Evolutionary conservation across 352 stramenopile genomes (phyloP), one percentile per base, ranked within the genome.

Genomic region (Phytophthora tubulina): DNA sequence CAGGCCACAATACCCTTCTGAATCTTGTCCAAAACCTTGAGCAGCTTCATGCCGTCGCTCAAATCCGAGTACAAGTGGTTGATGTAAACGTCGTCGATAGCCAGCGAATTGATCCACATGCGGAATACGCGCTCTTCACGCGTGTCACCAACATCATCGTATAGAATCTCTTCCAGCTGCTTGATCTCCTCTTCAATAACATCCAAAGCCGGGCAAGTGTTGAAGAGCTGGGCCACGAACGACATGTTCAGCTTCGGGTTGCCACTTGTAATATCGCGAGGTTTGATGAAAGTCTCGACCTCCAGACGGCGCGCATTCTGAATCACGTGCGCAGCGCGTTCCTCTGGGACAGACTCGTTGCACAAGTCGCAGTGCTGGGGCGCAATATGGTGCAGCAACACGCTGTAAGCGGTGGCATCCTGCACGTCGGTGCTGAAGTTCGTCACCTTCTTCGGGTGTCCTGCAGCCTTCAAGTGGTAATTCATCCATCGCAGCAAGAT

Each of bases 401-500:
- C 83, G 30, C 84, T 95, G 78, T 98, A 97, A 30, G 86, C 89
- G 21, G 77, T 92, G 4, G 91, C 90, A 63, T 98, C 94, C 39
- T 88, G 82, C 7, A 98, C 61, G 45, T 95, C 89, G 0, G 67
- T 73, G 62, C 85, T 92, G 63, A 96, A 96, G 65, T 96, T 96
- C 9, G 84, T 89, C 30, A 96, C 82, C 32, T 80, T 80, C 60
- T 93, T 93, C 11, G 80, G 63, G 65, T 94, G 85, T 3, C 86
- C 83, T 9, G 86, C 86, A 38, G 85, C 86, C 64, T 86, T 86
- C 14, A 98, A 74, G 72, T 98, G 94, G 70, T 98, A 98, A 72
- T 98, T 98, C 77, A 98, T 87, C 94, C 94, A 98, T 44, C 94
- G 90, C 56, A 98, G 73, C 55, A 98, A 62, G 50, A 98, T 98